Conservation (phyloP, 2,329 filamentous ascomycete species). For the Cytospora mali region DNA sequence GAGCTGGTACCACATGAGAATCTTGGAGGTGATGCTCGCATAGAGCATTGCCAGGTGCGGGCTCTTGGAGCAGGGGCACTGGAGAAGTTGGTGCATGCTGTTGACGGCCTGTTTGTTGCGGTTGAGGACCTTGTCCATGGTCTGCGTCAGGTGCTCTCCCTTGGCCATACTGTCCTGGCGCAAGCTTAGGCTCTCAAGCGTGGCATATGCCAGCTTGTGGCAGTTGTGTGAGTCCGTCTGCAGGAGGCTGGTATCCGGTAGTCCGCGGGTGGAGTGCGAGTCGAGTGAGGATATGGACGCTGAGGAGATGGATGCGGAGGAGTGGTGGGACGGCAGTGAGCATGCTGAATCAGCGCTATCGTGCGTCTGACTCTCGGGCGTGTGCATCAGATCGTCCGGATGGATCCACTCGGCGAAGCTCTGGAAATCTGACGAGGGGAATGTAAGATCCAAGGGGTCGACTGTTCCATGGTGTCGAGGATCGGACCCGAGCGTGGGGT, state of each 20-base stretch:
- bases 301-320: slow-evolving; percentile 8
- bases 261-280: slow-evolving; percentile 3
- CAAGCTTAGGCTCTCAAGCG: slow-evolving; percentile 23
- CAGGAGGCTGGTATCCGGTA: slow-evolving; percentile 17
- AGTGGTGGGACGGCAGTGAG: slow-evolving; percentile 11
- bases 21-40: slow-evolving; percentile 28
- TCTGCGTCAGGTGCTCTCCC: slow-evolving; percentile 25
- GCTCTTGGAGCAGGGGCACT: slow-evolving; percentile 25
- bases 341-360: slow-evolving; percentile 18
- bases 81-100: slow-evolving; percentile 27
- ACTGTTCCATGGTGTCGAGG: slow-evolving; percentile 20
- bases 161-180: slow-evolving; percentile 14
- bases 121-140: slow-evolving; percentile 29
- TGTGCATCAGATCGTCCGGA: slow-evolving; percentile 26
- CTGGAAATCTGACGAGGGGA: slow-evolving; percentile 25
- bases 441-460: slow-evolving; percentile 25
- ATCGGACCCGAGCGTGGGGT: slow-evolving; percentile 18
- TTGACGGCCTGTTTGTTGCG: slow-evolving; percentile 29
- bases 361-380: slow-evolving; percentile 15
- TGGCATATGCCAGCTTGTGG: slow-evolving; percentile 24
- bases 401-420: slow-evolving; percentile 27
- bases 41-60: slow-evolving; percentile 28
- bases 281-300: slow-evolving; percentile 22
- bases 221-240: slow-evolving; percentile 24
- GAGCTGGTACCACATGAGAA: slow-evolving; percentile 29